Conservation (phyloP, 1,284 basidiomycete species). For the Veloboletus limbatus region DNA sequence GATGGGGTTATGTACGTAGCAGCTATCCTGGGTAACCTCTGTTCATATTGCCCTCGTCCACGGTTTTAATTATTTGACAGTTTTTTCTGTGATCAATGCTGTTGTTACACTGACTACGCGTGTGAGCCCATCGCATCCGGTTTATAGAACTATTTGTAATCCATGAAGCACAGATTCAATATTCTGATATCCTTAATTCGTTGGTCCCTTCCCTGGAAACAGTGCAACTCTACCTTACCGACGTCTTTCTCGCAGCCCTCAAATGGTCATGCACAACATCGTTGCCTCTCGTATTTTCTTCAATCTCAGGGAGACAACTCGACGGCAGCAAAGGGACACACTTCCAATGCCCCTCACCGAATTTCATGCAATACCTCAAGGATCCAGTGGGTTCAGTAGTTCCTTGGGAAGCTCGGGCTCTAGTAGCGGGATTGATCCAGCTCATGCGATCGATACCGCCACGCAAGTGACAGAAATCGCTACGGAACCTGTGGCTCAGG, state of each 20-base stretch:
- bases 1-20: conserved; percentile 24
- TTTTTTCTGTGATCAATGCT: conserved; percentile 21
- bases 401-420: not conserved
- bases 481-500: not conserved
- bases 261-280: conserved; percentile 25
- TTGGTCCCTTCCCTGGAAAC: conserved; percentile 4
- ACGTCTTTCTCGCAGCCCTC: conserved; percentile 14
- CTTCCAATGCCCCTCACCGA: conserved; percentile 12
- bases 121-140: conserved; percentile 3
- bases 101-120: conserved; percentile 9
- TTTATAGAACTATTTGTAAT: not conserved
- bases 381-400: conserved; percentile 1
- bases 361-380: conserved; percentile 7
- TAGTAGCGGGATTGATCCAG: not conserved
- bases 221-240: not conserved
- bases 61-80: conserved; percentile 7
- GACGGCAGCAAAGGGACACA: conserved; percentile 1
- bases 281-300: conserved; percentile 30
- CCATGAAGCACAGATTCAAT: conserved; percentile 10
- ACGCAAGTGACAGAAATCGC: not conserved
- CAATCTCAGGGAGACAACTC: conserved; percentile 25
- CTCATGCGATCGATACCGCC: not conserved
- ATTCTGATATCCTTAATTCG: conserved; percentile 20
- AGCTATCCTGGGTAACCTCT: conserved; percentile 15
- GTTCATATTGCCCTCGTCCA: not conserved